Percentiles rank a stretch among this genome's conserved stretches.
phyloP scores from a whole-genome alignment of 768 basidiomycete genomes.

The Pleurotus pulmonarius region DNA sequence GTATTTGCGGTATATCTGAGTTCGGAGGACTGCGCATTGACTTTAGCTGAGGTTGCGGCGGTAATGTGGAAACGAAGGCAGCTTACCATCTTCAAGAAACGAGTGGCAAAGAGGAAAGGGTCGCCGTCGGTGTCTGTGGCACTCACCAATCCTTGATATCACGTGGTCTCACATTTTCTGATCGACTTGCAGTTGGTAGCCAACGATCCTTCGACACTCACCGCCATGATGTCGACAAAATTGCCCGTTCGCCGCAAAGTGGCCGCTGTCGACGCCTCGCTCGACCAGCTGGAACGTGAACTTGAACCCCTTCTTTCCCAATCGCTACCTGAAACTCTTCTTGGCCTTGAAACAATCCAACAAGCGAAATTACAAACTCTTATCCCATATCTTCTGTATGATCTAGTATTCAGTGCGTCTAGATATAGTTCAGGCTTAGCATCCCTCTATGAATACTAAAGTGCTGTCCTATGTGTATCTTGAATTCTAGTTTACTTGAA shows the following conservation, averaged over 20 bases:
- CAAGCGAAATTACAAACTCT: conserved; percentile 80
- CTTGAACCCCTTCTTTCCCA: conserved; percentile 67
- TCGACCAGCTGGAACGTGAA: conserved; percentile 64
- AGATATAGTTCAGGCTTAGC: not conserved
- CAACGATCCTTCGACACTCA: not conserved
- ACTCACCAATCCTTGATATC: too few species aligned
- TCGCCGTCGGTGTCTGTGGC: too few species aligned
- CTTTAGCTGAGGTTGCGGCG: conserved; percentile 8
- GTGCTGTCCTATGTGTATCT: not conserved
- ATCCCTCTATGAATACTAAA: not conserved
- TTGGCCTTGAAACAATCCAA: conserved; percentile 66
- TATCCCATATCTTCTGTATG: conserved; percentile 80
- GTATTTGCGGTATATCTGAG: conserved; percentile 95
- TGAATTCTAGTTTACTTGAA: conserved; percentile 69
- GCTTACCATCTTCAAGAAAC: conserved; percentile 38
- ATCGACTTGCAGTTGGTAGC: too few species aligned
- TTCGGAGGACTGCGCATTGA: conserved; percentile 68
- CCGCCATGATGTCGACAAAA: conserved; percentile 19
- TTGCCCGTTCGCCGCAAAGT: conserved; percentile 44
- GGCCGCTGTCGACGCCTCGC: conserved; percentile 46
- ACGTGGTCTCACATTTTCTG: too few species aligned
- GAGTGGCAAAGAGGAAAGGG: too few species aligned
- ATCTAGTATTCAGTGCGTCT: conserved; percentile 76
- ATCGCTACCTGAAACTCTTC: conserved; percentile 61
- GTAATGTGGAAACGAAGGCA: conserved; percentile 19